These are phyloP conservation scores for Thalassiosira livingstoniorum DNA, from an alignment of 352 stramenopile species.

Conservation along the genomic window DNA sequence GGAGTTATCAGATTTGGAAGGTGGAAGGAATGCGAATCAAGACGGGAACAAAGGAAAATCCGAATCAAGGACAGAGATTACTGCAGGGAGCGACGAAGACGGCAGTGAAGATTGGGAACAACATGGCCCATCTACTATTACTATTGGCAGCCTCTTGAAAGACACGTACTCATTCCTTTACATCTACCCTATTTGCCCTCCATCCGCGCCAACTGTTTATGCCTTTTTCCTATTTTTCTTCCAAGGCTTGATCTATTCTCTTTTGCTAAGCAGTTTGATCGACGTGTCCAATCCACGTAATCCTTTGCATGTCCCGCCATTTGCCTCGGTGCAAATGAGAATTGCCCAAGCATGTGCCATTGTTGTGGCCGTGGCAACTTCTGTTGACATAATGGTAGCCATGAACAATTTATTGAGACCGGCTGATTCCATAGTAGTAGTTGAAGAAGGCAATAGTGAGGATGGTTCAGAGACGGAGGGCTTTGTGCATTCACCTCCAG, in stretches of 20 bases:
- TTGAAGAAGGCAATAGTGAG: neutral
- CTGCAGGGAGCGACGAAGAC: neutral
- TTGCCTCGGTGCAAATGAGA: neutral
- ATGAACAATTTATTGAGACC: conserved; percentile 20
- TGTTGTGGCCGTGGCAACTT: neutral
- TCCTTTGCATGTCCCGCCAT: conserved; percentile 1
- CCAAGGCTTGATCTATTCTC: conserved; percentile 12
- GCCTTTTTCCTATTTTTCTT: conserved; percentile 14
- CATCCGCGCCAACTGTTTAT: conserved; percentile 13
- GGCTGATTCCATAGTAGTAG: conserved; percentile 3
- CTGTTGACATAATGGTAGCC: conserved; percentile 18
- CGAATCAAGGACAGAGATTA: neutral
- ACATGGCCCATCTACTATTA: neutral
- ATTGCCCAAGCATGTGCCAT: conserved; percentile 21
- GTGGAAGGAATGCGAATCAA: neutral
- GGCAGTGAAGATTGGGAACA: neutral
- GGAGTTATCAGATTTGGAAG: neutral
- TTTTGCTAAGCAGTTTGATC: conserved; percentile 16
- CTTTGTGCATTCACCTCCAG: neutral
- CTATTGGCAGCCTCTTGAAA: conserved; percentile 4
- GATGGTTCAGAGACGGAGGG: neutral
- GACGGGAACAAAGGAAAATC: neutral
- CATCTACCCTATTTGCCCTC: neutral
- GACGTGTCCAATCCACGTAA: conserved; percentile 3
- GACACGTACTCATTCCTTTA: conserved; percentile 25